These are phyloP conservation scores for Tetrapisispora arboricola DNA, from an alignment of 805 yeast genomes.

Conservation along the genomic window DNA sequence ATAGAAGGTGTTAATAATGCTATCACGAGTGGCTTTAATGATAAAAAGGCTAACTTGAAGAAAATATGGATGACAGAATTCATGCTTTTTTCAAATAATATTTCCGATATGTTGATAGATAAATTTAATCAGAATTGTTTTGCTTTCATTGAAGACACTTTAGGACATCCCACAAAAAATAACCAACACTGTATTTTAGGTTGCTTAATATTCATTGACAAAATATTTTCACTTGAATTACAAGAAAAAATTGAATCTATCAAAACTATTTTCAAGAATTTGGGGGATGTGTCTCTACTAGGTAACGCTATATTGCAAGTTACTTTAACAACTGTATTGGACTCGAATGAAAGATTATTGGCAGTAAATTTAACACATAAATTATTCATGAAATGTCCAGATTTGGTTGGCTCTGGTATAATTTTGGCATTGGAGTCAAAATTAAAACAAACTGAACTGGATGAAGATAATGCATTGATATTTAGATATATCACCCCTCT, in stretches of 20 bases:
- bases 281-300: slow-evolving; percentile 13
- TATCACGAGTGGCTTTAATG: slow-evolving; percentile 51
- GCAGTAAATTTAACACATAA: slow-evolving; percentile 28
- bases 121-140: slow-evolving; percentile 18
- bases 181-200: slow-evolving; percentile 30
- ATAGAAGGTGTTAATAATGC: slow-evolving; percentile 22
- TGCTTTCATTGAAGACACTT: slow-evolving; percentile 28
- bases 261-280: slow-evolving; percentile 4
- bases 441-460: slow-evolving; percentile 10
- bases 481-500: slow-evolving; percentile 29
- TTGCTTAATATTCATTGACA: slow-evolving; percentile 15
- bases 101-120: slow-evolving; percentile 32
- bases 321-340: slow-evolving; percentile 34
- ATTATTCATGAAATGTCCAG: slow-evolving; percentile 31
- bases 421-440: slow-evolving; percentile 33
- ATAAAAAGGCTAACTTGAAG: slow-evolving; percentile 52
- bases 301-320: slow-evolving; percentile 45
- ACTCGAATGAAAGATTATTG: slow-evolving; percentile 28
- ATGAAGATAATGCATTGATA: slow-evolving; percentile 16
- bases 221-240: slow-evolving; percentile 7
- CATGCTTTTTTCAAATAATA: slow-evolving; percentile 11
- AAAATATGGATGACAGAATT: slow-evolving; percentile 57
- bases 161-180: slow-evolving; percentile 30
- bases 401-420: slow-evolving; percentile 35
- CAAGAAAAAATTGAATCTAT: slow-evolving; percentile 7